Evolutionary conservation across 192 early-diverging fungal species (phyloP), one percentile per base, ranked within the genome.

Genomic region (Podila epicladia): DNA sequence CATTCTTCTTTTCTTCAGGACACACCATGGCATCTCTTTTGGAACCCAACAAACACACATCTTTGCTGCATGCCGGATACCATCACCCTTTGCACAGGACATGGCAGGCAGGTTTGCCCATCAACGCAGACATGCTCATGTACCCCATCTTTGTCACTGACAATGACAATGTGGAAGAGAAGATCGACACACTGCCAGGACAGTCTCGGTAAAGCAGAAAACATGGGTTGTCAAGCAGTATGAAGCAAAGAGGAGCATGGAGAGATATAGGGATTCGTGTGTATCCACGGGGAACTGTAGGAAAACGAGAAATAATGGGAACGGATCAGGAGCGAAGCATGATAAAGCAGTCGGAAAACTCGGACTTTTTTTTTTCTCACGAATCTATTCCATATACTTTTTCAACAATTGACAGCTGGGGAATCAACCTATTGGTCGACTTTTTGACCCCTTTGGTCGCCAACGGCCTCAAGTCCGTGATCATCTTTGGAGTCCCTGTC

Each of bases 131-230:
- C 45, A 86, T 91, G 66, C 89, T 99, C 58, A 94, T 98, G 87
- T 98, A 92, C 85, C 98, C 98, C 29, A 89, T 99, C 74, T 99
- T 99, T 83, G 91, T 99, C 72, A 92, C 89, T 50, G 96, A 97
- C 85, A 88, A 92, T 63, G 70, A 86, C 29, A 88, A 96, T 67
- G 89, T 86, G n/a, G 85, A 91, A 67, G 92, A 91, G 51, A 87
- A 90, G 60, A 96, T 99, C 79, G 67, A 83, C 17, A 90, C 95
- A 13, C 85, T 99, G 71, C 98, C 98, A 29, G 93, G 92, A 63
- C 94, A 96, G 82, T 93, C 91, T 82, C 91, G 95, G 90, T 92
- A 83, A 60, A 28, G 26, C 50, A 8, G 50, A 20, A 37, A 61
- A 15, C 17, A 0, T 45, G 41, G 41, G 41, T 3, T 45, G 15